Evolutionary conservation across 75 land plant species (phyloP).

Genomic region (Picea sitchensis): DNA sequence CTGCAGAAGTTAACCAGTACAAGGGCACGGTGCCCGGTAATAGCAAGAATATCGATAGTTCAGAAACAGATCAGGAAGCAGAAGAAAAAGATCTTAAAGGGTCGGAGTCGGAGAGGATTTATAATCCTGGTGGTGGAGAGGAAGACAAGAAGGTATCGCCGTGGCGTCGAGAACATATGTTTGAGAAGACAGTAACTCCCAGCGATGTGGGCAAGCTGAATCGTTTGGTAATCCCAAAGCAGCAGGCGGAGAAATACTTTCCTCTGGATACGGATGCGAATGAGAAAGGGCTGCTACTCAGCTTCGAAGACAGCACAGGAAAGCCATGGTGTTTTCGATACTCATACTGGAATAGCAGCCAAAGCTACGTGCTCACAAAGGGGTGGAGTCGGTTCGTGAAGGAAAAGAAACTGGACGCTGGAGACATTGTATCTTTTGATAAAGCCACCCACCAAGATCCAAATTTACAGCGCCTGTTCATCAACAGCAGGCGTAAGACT

Average conservation of each 20-base stretch:
- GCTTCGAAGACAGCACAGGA: constrained; percentile 46
- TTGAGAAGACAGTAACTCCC: background rate
- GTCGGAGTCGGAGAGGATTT: no score
- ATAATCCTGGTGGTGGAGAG: no score
- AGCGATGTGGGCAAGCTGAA: constrained; percentile 24
- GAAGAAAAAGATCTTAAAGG: no score
- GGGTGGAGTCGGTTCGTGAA: constrained; percentile 14
- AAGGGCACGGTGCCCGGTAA: background rate
- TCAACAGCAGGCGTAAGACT: no score
- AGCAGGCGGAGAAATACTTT: constrained; percentile 61
- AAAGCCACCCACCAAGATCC: no score
- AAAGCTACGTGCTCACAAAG: constrained; percentile 74
- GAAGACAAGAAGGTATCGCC: background rate
- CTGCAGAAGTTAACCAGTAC: constrained; percentile 23
- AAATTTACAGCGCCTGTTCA: no score
- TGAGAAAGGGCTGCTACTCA: constrained; percentile 46
- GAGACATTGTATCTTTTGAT: no score
- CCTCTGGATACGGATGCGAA: constrained; percentile 37
- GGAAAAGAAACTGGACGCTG: no score
- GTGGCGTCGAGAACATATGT: background rate
- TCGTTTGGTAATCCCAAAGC: constrained; percentile 65
- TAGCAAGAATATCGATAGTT: no score
- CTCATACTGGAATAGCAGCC: constrained; percentile 79
- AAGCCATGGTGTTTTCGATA: constrained; percentile 70
- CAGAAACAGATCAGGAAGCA: no score